Evolutionary conservation across 2,329 filamentous ascomycete species (phyloP).

Genomic region (Intubia oerlemansii): DNA sequence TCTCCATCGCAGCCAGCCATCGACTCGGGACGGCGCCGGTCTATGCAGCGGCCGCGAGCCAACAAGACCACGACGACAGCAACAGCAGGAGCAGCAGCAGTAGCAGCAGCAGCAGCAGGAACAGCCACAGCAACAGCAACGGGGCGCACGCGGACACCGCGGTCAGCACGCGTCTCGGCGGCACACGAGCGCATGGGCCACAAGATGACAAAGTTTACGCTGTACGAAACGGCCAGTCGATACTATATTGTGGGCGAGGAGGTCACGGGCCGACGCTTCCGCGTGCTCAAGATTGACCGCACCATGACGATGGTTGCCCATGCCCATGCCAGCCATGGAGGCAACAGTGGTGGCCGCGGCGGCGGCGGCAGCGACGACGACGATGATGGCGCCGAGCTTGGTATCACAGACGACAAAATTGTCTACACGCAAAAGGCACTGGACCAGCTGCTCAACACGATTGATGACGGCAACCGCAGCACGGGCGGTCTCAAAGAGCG

Average conservation of each 20-base stretch:
- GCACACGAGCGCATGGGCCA: slow-evolving; percentile 19
- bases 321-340: too few relatives aligned
- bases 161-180: slow-evolving; percentile 1
- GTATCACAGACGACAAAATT: slow-evolving; percentile 82
- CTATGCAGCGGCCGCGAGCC: too few relatives aligned
- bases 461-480: slow-evolving; percentile 83
- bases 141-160: not conserved
- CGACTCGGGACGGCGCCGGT: not conserved
- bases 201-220: slow-evolving; percentile 89
- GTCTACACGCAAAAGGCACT: slow-evolving; percentile 85
- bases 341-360: too few relatives aligned
- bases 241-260: slow-evolving; percentile 94
- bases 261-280: slow-evolving; percentile 68
- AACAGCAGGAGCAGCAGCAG: not conserved
- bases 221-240: slow-evolving; percentile 84
- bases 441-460: slow-evolving; percentile 77
- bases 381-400: slow-evolving; percentile 60
- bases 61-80: not conserved
- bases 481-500: slow-evolving; percentile 79
- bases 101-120: not conserved
- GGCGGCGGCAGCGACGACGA: too few relatives aligned
- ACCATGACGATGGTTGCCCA: slow-evolving; percentile 45
- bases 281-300: slow-evolving; percentile 86
- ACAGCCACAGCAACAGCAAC: not conserved
- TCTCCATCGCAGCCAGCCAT: not conserved